phyloP scores from a whole-genome alignment of 2,329 filamentous ascomycete genomes.

The Penicillium sp. region DNA sequence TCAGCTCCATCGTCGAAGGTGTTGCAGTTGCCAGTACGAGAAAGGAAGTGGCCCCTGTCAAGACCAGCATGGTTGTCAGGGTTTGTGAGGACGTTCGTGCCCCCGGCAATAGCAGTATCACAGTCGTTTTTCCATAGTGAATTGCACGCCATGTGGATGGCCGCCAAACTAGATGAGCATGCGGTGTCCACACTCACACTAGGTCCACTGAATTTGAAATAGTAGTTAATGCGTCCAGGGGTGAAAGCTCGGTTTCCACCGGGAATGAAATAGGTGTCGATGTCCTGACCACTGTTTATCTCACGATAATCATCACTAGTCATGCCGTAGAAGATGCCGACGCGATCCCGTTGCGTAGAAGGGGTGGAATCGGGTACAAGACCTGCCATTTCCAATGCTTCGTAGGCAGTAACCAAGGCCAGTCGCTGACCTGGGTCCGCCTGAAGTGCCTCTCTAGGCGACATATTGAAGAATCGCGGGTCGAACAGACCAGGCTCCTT shows the following conservation, averaged over 20 bases:
- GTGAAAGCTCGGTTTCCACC: conserved; percentile 59
- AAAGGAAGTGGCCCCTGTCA: conserved; percentile 47
- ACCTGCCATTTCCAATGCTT: conserved; percentile 74
- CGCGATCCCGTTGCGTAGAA: conserved; percentile 58
- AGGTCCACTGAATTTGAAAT: conserved; percentile 70
- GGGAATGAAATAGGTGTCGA: conserved; percentile 64
- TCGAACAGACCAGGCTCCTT: conserved; percentile 36
- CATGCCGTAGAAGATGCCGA: conserved; percentile 70
- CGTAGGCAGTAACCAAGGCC: conserved; percentile 69
- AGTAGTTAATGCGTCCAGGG: conserved; percentile 66
- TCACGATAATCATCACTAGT: conserved; percentile 65
- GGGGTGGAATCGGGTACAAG: conserved; percentile 68
- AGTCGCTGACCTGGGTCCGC: conserved; percentile 76
- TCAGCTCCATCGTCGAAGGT: conserved; percentile 48
- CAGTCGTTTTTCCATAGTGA: conserved; percentile 70
- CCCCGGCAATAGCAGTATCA: conserved; percentile 75
- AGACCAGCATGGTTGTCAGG: conserved; percentile 73
- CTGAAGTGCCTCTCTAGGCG: conserved; percentile 69
- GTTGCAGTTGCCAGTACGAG: conserved; percentile 44
- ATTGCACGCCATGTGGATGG: conserved; percentile 67
- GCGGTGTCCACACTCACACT: conserved; percentile 70
- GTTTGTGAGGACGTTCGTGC: conserved; percentile 70
- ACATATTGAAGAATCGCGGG: conserved; percentile 44
- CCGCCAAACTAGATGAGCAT: conserved; percentile 68
- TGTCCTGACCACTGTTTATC: conserved; percentile 66